A percentile compares a stretch with the other conserved stretches of the same genome.
Evolutionary conservation across 2,329 filamentous ascomycete genomes (phyloP).

Genomic region (Talaromyces islandicus): DNA sequence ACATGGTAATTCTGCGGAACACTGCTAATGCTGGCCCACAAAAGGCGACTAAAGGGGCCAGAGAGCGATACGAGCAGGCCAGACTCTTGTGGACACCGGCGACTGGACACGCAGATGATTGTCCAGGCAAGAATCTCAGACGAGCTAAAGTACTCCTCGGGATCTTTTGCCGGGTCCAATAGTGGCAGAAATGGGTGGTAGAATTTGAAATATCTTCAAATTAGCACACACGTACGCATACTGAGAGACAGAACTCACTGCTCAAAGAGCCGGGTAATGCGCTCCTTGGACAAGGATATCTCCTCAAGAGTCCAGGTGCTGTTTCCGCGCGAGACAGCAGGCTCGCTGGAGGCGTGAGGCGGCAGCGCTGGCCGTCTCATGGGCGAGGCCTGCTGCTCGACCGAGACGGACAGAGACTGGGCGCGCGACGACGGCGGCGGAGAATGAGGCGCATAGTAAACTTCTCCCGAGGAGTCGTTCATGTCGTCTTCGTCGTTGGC

Average conservation of each 20-base stretch:
- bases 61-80: constrained; percentile 46
- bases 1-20: constrained; percentile 58
- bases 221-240: not conserved
- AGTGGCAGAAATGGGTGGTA: constrained; percentile 61
- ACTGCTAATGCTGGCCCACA: constrained; percentile 55
- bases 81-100: constrained; percentile 50
- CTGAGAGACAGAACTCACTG: constrained; percentile 22
- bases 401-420: constrained; percentile 27
- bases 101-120: constrained; percentile 55
- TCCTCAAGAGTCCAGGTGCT: constrained; percentile 47
- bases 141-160: constrained; percentile 52
- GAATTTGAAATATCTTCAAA: constrained; percentile 52
- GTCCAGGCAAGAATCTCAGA: constrained; percentile 60
- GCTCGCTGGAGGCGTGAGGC: constrained; percentile 20
- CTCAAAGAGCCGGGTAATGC: constrained; percentile 38
- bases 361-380: constrained; percentile 28
- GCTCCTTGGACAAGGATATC: constrained; percentile 30
- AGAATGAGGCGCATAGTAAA: constrained; percentile 25
- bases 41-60: constrained; percentile 48
- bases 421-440: constrained; percentile 18
- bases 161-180: constrained; percentile 48
- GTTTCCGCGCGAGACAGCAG: constrained; percentile 31
- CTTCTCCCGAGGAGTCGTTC: constrained; percentile 31
- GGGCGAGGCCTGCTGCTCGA: constrained; percentile 24
- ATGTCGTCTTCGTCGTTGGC: constrained; percentile 17